Base-by-base conservation (phyloP, 257 asterid genomes). In the Nicotiana noctiflora region DNA sequence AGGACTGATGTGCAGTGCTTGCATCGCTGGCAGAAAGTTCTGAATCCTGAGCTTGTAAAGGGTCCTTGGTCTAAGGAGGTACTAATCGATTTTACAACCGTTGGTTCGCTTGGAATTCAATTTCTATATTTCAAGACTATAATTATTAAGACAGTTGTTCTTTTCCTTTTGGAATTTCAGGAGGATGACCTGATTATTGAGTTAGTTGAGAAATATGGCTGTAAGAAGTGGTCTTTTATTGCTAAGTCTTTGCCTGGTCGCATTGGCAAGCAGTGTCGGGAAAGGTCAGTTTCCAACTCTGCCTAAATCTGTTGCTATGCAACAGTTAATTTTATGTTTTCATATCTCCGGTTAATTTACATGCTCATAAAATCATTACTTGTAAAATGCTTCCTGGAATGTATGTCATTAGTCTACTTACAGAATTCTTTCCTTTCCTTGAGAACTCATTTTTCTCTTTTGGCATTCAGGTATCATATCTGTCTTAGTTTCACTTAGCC, bases 1-100 rank as follows among this genome's bases (percentile, higher is more conserved):
- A 88, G 97, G 86, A 89, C 95, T 60, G 97, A 90, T 57, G 92
- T 93, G 66, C 98, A 94, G 82, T 94, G 97, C 89, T 82, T 94
- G 86, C 97, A 94, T 79, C 97, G 97, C 32, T 94, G 98, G 97
- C 95, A 91, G 82, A 91, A 92, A 81, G 98, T 94, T 86, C 88
- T 94, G 82, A 87, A 92, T 82, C 98, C 98, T 66, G 95, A 85
- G 27, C 92, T 94, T 79, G 88, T 88, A 66, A 94, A 94, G 88
- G 93, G 97, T 86, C 92, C 96, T 59, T 94, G 97, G 97, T 87
- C 90, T 25, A 90, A 90, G 86, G 93, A 91, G 98, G 98, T 91
- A 78, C 57, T 3, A 14, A 51, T 13, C 53, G 19, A 14, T 70
- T 66, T 40, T 76, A 23, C 76, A 61, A 11, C 57, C 8, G 25